Conservation (phyloP, 495 filamentous ascomycete genomes). For the Penicillium lividum region DNA sequence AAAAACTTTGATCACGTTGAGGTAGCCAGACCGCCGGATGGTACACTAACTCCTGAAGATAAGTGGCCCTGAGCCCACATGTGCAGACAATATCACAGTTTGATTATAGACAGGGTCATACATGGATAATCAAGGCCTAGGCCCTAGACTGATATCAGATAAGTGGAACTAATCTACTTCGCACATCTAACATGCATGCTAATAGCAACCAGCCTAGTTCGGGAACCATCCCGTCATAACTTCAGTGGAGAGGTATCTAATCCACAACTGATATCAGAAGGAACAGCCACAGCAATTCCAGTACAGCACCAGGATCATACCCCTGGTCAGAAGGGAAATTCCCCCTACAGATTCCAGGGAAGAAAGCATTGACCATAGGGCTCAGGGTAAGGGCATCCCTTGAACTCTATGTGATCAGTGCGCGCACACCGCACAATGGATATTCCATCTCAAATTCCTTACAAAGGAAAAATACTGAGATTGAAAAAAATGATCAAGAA, state of each 20-base stretch:
- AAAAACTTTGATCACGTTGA: no score
- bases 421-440: slow-evolving; percentile 20
- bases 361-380: slow-evolving; percentile 19
- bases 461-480: no score
- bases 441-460: neutral
- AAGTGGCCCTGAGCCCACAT: neutral
- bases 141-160: neutral
- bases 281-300: slow-evolving; percentile 1
- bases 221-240: neutral
- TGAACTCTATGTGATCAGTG: slow-evolving; percentile 29
- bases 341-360: neutral
- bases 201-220: neutral
- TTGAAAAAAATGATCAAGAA: no score
- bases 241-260: neutral
- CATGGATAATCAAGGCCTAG: neutral
- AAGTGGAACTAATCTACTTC: neutral
- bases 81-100: neutral
- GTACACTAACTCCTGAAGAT: neutral
- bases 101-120: neutral
- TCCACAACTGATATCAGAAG: neutral
- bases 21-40: neutral
- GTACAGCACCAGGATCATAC: neutral
- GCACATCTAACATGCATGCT: neutral
- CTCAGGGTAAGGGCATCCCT: slow-evolving; percentile 32
- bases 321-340: neutral